These are phyloP conservation scores for Coriaria nepalensis DNA, from an alignment of 306 rosid species.

Conservation along the genomic window DNA sequence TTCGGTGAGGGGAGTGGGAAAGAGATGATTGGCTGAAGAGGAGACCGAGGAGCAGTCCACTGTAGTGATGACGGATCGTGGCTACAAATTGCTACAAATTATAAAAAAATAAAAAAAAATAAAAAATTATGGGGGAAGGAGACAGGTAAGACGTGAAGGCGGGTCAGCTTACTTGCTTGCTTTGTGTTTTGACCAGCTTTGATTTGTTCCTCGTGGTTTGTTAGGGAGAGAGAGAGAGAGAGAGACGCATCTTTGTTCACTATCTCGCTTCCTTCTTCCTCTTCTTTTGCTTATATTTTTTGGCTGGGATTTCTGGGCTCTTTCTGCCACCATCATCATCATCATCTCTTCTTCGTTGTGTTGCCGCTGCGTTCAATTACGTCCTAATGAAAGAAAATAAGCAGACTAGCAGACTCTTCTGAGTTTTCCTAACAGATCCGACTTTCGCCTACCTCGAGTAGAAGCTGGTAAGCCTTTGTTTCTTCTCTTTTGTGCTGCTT, in stretches of 20 bases:
- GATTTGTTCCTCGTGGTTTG: background rate
- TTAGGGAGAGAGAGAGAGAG: background rate
- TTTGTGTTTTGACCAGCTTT: constrained; percentile 1
- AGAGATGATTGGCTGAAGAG: too few species aligned
- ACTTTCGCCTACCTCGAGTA: background rate
- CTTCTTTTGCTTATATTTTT: constrained; percentile 1
- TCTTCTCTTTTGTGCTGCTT: background rate
- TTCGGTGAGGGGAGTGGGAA: too few species aligned
- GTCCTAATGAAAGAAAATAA: background rate
- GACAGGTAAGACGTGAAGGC: constrained; percentile 12
- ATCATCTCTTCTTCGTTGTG: background rate
- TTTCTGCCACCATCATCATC: background rate
- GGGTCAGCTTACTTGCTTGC: constrained; percentile 2
- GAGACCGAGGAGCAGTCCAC: too few species aligned
- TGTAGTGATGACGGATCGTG: too few species aligned
- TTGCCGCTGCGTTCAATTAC: background rate
- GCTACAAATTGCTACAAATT: too few species aligned
- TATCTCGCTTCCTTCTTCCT: background rate
- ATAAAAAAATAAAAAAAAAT: too few species aligned
- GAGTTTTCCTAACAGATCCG: constrained; percentile 9
- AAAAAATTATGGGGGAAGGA: background rate
- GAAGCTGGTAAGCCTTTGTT: constrained; percentile 1
- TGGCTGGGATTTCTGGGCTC: background rate
- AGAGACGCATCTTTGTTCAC: background rate
- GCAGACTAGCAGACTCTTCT: background rate